Evolutionary conservation across 2,329 filamentous ascomycete genomes (phyloP).

Genomic region (Aureobasidium sp.): DNA sequence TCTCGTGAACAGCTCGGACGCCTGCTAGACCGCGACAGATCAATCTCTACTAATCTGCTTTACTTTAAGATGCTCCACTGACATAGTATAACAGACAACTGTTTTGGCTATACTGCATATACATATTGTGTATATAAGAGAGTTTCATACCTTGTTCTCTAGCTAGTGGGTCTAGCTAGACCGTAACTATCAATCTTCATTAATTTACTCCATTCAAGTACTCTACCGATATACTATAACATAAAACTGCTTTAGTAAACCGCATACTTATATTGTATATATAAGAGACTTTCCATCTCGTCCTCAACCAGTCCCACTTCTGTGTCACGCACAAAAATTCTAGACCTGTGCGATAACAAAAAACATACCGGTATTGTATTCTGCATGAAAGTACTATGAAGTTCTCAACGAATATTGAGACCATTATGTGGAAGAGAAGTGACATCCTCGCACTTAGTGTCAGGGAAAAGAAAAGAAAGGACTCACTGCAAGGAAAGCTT

Average conservation of each 20-base stretch:
- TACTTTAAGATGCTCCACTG: neutral
- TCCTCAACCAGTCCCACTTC: neutral
- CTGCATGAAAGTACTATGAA: neutral
- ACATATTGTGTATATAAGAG: neutral
- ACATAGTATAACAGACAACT: neutral
- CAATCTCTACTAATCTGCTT: neutral
- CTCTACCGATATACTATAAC: neutral
- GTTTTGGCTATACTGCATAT: neutral
- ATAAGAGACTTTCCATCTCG: neutral
- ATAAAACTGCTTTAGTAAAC: neutral
- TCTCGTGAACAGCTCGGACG: neutral
- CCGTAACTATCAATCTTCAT: neutral
- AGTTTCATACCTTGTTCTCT: no score
- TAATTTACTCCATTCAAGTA: neutral
- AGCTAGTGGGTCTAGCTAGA: neutral
- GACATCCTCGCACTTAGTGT: neutral
- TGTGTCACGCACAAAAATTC: neutral
- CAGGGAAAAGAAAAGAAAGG: neutral
- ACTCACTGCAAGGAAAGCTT: no score
- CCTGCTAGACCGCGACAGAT: neutral
- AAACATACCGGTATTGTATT: neutral
- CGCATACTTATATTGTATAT: neutral
- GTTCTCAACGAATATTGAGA: no score
- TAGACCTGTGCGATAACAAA: neutral
- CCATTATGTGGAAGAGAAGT: no score